Evolutionary conservation across 208 protist species (phyloP).

Genomic region (Herpetomonas samuelpessoai): DNA sequence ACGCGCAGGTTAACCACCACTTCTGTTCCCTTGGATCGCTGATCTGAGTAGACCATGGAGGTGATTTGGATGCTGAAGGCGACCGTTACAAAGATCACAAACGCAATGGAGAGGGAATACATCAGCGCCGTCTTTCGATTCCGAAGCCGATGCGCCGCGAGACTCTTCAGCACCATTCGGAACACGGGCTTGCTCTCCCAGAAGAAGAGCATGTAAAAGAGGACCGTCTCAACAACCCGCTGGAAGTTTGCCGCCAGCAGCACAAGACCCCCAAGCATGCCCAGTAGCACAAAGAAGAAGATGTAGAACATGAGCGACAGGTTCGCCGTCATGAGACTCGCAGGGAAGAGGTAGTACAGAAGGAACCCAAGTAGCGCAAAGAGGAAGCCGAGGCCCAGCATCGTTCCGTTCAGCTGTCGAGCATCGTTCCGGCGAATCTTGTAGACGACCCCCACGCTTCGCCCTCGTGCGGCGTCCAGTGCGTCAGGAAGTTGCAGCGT

Average conservation of each 20-base stretch:
- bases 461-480: slow-evolving; percentile 67
- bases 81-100: slow-evolving; percentile 93
- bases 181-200: slow-evolving; percentile 78
- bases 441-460: slow-evolving; percentile 54
- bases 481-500: slow-evolving; percentile 72
- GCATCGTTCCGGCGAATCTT: slow-evolving; percentile 51
- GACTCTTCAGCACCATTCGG: slow-evolving; percentile 80
- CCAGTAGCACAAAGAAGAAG: slow-evolving; percentile 90
- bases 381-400: slow-evolving; percentile 50
- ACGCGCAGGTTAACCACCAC: slow-evolving; percentile 3
- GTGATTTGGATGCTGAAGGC: slow-evolving; percentile 72
- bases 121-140: slow-evolving; percentile 95
- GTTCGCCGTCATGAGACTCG: slow-evolving; percentile 83
- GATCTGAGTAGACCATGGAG: slow-evolving; percentile 25
- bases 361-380: slow-evolving; percentile 62
- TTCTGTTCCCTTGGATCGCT: slow-evolving; percentile 17
- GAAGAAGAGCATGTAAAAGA: slow-evolving; percentile 68
- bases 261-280: slow-evolving; percentile 89
- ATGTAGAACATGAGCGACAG: slow-evolving; percentile 89
- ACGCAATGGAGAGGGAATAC: slow-evolving; percentile 89
- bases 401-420: slow-evolving; percentile 16
- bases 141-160: slow-evolving; percentile 82
- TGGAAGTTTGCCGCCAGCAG: slow-evolving; percentile 93
- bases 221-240: slow-evolving; percentile 44
- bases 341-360: slow-evolving; percentile 93